Base-by-base conservation (phyloP, 78 protist genomes). In the Dictyostelium brefeldianum region DNA sequence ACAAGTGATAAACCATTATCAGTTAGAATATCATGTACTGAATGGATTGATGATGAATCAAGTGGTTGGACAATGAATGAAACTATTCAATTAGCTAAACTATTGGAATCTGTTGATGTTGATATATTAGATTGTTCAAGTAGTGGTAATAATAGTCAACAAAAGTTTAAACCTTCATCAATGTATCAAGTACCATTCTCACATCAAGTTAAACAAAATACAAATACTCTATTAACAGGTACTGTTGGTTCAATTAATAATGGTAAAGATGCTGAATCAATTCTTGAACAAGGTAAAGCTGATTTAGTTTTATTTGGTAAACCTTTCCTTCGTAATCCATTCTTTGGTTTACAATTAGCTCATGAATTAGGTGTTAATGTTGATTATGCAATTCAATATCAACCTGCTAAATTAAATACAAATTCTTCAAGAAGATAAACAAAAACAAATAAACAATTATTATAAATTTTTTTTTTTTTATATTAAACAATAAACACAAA, bases 51-150 rank as follows among this genome's bases (percentile, higher is more conserved):
- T 10, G 70, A 62, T 62, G 51, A 12, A 31, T 22, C 7, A 65
- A 81, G 31, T 41, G 93, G 93, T 29, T 87, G 83, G 85, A 62
- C n/a, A 9, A 43, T 87, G 27, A 84, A 87, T 2, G 93, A 87
- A 29, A 36, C 84, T 2, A 50, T 87, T 25, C 17, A 50, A 2
- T 47, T 87, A 6, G 43, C 93, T 1, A 10, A 50, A 29, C 0
- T 47, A 2, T n/a, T 77, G 10, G 48, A 87, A 18, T 22, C 22
- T 2, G 25, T 47, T 17, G 83, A 43, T 36, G 84, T 87, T 1
- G 93, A 87, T 64, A 4, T 87, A 8, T 62, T 87, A 9, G 93
- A 87, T 51, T 78, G 84, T 64, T 87, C 93, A 22, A 59, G 78
- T 27, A 84, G 93, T 31, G 93, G 93, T 17, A 87, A 87, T 64